Evolutionary conservation across 2,329 filamentous ascomycete species (phyloP).

Genomic region (Teratosphaeria nubilosa): DNA sequence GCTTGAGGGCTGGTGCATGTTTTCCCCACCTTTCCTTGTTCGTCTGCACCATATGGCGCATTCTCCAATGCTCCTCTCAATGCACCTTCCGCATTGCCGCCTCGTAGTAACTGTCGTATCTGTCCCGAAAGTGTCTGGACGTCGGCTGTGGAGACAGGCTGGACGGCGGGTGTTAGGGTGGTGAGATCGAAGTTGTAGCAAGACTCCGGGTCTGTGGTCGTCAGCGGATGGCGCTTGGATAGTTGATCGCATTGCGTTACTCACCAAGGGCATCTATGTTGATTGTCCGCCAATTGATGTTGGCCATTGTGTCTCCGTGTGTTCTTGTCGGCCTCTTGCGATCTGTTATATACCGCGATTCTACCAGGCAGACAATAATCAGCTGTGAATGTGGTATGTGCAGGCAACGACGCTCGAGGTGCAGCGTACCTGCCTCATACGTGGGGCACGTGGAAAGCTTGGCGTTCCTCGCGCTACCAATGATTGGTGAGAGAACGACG

Average conservation of each 20-base stretch:
- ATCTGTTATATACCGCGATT: neutral
- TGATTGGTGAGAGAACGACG: neutral
- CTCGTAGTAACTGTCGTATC: slow-evolving; percentile 76
- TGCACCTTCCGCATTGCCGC: slow-evolving; percentile 79
- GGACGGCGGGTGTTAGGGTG: slow-evolving; percentile 66
- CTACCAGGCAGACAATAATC: neutral
- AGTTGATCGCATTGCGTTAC: neutral
- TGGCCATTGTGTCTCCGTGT: slow-evolving; percentile 30
- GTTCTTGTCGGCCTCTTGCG: no score
- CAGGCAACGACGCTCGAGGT: neutral
- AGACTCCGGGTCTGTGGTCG: slow-evolving; percentile 67
- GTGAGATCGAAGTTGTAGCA: slow-evolving; percentile 82
- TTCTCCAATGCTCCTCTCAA: slow-evolving; percentile 75
- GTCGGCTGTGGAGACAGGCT: slow-evolving; percentile 65
- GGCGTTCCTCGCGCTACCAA: neutral
- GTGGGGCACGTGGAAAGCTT: neutral
- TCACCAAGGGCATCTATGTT: slow-evolving; percentile 71
- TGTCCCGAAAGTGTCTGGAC: slow-evolving; percentile 69
- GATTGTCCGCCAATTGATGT: slow-evolving; percentile 70
- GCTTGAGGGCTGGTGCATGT: neutral
- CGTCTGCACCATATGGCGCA: slow-evolving; percentile 58
- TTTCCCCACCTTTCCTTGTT: slow-evolving; percentile 41
- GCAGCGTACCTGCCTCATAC: neutral
- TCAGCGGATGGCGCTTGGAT: neutral
- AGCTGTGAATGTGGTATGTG: neutral